Percentiles rank a stretch among this genome's conserved stretches.
Evolutionary conservation across 257 asterid genomes (phyloP).

Genomic region (Nicotiana paniculata): DNA sequence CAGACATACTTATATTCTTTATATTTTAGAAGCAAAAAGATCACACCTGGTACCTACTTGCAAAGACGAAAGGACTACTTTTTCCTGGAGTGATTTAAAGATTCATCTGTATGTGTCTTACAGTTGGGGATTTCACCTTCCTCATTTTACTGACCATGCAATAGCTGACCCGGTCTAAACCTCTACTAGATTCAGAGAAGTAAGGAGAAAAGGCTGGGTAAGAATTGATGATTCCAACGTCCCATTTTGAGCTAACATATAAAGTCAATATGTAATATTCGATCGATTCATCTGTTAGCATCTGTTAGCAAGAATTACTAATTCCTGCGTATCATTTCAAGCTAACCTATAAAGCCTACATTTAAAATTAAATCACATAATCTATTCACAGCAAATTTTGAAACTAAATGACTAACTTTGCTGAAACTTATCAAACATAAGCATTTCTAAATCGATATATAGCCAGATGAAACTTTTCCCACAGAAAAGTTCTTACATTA

Average conservation of each 20-base stretch:
- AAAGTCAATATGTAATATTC: background rate
- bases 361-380: background rate
- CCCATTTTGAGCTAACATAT: background rate
- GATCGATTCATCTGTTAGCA: background rate
- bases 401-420: background rate
- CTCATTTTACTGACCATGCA: no score
- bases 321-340: background rate
- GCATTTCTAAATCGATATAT: no score
- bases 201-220: background rate
- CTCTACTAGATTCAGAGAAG: background rate
- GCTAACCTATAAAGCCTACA: background rate
- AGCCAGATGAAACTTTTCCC: no score
- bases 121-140: background rate
- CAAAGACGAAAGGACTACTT: no score
- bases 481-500: background rate
- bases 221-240: background rate
- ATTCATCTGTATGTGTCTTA: background rate
- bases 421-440: background rate
- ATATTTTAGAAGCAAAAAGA: background rate
- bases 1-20: background rate
- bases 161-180: no score
- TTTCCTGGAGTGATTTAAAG: background rate
- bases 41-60: no score
- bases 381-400: background rate
- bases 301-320: background rate